These are phyloP conservation scores for Aspergillus ostianus DNA, from an alignment of 495 filamentous ascomycete species.

Conservation along the genomic window DNA sequence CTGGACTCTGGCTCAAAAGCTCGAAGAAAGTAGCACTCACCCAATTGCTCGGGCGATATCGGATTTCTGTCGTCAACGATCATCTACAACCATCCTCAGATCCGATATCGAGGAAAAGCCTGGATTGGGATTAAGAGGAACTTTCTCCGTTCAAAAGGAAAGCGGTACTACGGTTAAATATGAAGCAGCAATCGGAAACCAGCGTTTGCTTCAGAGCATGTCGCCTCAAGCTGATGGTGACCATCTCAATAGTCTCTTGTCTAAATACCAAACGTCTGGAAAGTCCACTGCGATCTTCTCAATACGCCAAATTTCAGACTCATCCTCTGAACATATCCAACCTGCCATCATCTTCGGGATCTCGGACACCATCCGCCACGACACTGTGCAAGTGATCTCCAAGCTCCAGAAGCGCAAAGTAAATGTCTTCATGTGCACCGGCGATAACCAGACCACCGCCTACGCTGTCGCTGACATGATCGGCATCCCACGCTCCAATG, in stretches of 20 bases:
- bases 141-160: slow-evolving; percentile 45
- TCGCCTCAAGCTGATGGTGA: slow-evolving; percentile 24
- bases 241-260: slow-evolving; percentile 47
- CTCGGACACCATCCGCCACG: slow-evolving; percentile 76
- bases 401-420: slow-evolving; percentile 64
- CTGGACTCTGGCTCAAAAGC: slow-evolving; percentile 56
- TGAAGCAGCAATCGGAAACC: slow-evolving; percentile 81
- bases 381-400: slow-evolving; percentile 63
- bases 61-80: slow-evolving; percentile 55
- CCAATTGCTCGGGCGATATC: slow-evolving; percentile 84
- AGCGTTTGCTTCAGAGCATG: slow-evolving; percentile 60
- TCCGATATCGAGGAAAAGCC: slow-evolving; percentile 68
- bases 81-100: slow-evolving; percentile 30
- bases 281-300: slow-evolving; percentile 74
- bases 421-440: slow-evolving; percentile 88
- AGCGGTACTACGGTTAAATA: slow-evolving; percentile 30
- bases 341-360: slow-evolving; percentile 65
- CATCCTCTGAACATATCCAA: slow-evolving; percentile 39
- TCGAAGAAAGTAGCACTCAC: slow-evolving; percentile 85
- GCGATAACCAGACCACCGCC: slow-evolving; percentile 63
- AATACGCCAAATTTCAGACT: slow-evolving; percentile 29
- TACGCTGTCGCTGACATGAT: slow-evolving; percentile 68
- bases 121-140: slow-evolving; percentile 78
- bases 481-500: slow-evolving; percentile 69
- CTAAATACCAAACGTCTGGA: slow-evolving; percentile 66